Conservation (phyloP, 495 filamentous ascomycete species). For the Parathielavia hyrcaniae region DNA sequence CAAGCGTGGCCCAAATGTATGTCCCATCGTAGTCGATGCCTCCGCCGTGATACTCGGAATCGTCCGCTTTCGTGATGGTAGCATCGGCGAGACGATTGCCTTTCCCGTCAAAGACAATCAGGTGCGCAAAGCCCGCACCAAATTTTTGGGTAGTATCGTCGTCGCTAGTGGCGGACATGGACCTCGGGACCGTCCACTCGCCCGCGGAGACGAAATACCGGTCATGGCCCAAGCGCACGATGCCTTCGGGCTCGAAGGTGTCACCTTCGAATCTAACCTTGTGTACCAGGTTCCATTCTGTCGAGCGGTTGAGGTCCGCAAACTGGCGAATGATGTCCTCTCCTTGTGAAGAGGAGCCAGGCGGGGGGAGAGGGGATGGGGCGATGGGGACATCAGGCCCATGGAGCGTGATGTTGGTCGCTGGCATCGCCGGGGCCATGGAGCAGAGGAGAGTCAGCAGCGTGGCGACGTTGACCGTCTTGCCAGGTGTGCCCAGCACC, state of each 20-base stretch:
- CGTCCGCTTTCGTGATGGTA: conserved; percentile 26
- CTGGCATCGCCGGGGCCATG: not conserved
- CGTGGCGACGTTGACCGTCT: conserved; percentile 2
- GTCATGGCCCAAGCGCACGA: conserved; percentile 31
- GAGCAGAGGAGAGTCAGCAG: conserved; percentile 4
- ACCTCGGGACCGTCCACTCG: conserved; percentile 27
- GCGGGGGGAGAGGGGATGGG: conserved; percentile 25
- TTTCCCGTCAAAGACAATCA: conserved; percentile 32
- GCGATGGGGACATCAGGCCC: conserved; percentile 15
- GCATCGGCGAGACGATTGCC: conserved; percentile 35
- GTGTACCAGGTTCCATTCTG: conserved; percentile 31
- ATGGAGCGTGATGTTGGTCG: conserved; percentile 19
- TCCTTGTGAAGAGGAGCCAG: conserved; percentile 26
- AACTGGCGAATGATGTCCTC: conserved; percentile 33
- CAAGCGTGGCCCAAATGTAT: conserved; percentile 34
- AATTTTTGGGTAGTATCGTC: too few relatives aligned
- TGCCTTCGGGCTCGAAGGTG: conserved; percentile 37
- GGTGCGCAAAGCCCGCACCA: conserved; percentile 32
- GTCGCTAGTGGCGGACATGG: conserved; percentile 26
- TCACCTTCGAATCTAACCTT: conserved; percentile 34
- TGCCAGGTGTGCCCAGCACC: conserved; percentile 5
- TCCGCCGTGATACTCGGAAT: conserved; percentile 30
- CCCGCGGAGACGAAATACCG: conserved; percentile 33
- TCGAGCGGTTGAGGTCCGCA: conserved; percentile 26
- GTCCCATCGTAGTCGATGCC: conserved; percentile 41